Evolutionary conservation across 306 rosid genomes (phyloP), one percentile per base, ranked within the genome.

Genomic region (Prunus mongolica): DNA sequence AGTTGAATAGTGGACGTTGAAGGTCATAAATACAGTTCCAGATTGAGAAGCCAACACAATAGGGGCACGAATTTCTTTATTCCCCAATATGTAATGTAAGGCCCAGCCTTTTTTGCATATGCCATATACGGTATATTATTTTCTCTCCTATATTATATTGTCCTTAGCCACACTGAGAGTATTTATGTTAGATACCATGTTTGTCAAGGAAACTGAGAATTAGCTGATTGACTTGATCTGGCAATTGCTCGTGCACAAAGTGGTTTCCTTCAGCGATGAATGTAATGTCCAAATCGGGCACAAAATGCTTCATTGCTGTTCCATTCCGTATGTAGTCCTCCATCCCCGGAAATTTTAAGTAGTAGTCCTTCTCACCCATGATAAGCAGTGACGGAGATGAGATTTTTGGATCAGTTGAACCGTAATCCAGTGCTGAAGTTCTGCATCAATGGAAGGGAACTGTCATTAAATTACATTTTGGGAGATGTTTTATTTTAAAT

Each of bases 231-330:
- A 88, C 79, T 77, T 86, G 80, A 41, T 88, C 81, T 3, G 93
- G 96, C 27, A 83, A 54, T 76, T 88, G 89, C 63, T 90, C 88
- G 2, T 80, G 88, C 44, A 86, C 83, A 82, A 85, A 90, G 62
- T 86, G 96, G 16, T 28, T 69, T 65, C 96, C 96, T 73, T 90
- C 89, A n/a, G 84, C 77, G n/a, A 84, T 13, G 72, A 15, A 85
- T 30, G 46, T 75, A 54, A 74, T 80, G 12, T 90, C 88, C 80
- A 86, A 80, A 60, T 85, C 57, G 0, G 96, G 88, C 38, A 86
- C 91, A 76, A 81, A 46, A 3, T 90, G 79, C 68, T 86, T 88
- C 74, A 83, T 80, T 12, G 69, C 61, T 56, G 6, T 32, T 32
- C 80, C 89, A 28, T 83, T 78, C 56, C 82, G 32, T 67, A 86